Percentiles rank a stretch among this genome's conserved stretches.
Conservation (phyloP, 371 early-diverging fungal genomes). For the Syncephalis plumigaleata region DNA sequence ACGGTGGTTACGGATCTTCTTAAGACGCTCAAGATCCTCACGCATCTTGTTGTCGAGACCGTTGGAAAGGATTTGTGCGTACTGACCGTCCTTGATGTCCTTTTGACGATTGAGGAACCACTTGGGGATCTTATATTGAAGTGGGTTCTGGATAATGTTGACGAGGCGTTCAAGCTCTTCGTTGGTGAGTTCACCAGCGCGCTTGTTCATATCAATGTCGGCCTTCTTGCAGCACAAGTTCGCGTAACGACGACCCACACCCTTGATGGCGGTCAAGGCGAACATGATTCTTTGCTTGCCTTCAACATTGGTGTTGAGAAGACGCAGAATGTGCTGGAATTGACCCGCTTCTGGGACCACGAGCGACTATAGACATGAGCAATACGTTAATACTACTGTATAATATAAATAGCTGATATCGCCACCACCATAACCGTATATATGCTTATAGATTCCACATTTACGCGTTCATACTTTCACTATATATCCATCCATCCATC, state of each 20-base stretch:
- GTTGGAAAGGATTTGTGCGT: conserved; percentile 89
- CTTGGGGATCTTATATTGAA: conserved; percentile 92
- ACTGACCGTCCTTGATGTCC: conserved; percentile 88
- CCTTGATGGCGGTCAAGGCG: conserved; percentile 96
- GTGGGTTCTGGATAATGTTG: conserved; percentile 82
- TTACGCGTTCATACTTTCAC: too few species aligned
- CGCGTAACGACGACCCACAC: conserved; percentile 97
- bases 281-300: conserved; percentile 91
- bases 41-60: conserved; percentile 87
- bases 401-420: background rate
- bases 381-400: background rate
- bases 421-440: background rate
- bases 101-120: conserved; percentile 98
- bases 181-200: conserved; percentile 89
- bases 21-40: conserved; percentile 92
- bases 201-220: conserved; percentile 87
- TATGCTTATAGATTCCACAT: too few species aligned
- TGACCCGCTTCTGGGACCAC: conserved; percentile 75
- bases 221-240: conserved; percentile 97
- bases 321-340: conserved; percentile 98
- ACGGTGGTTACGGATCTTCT: conserved; percentile 91
- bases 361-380: conserved; percentile 39
- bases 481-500: conserved; percentile 2
- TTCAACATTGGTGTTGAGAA: conserved; percentile 99
- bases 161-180: conserved; percentile 86